A percentile compares a stretch with the other conserved stretches of the same genome.
Conservation (phyloP, 2,329 filamentous ascomycete species). For the Knoxdaviesia proteae region DNA sequence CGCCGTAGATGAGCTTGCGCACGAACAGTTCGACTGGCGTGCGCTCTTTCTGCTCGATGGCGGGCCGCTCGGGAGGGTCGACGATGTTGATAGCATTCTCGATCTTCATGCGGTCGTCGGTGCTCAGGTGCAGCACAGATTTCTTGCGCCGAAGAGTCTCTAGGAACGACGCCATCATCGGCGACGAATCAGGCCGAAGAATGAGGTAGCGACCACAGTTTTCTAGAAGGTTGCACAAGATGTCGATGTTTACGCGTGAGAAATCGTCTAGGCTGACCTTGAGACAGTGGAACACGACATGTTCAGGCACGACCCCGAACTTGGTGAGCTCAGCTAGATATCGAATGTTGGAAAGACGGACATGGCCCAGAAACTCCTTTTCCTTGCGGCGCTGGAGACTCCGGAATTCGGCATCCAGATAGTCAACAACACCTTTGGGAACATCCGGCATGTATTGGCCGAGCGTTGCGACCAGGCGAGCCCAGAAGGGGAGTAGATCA, state of each 20-base stretch:
- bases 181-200: slow-evolving; percentile 78
- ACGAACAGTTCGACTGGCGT: slow-evolving; percentile 86
- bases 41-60: slow-evolving; percentile 90
- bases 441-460: slow-evolving; percentile 88
- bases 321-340: slow-evolving; percentile 95
- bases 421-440: slow-evolving; percentile 74
- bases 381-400: slow-evolving; percentile 92
- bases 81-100: slow-evolving; percentile 98
- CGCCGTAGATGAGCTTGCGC: slow-evolving; percentile 77
- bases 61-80: slow-evolving; percentile 78
- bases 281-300: slow-evolving; percentile 95
- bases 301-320: slow-evolving; percentile 92
- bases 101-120: slow-evolving; percentile 93
- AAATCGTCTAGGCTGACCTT: slow-evolving; percentile 97
- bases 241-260: slow-evolving; percentile 96
- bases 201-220: slow-evolving; percentile 91
- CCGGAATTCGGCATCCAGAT: slow-evolving; percentile 90
- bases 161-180: slow-evolving; percentile 80
- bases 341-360: slow-evolving; percentile 85
- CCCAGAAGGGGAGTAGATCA: slow-evolving; percentile 77
- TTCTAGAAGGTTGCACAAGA: slow-evolving; percentile 86
- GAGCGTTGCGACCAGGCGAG: slow-evolving; percentile 79
- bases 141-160: slow-evolving; percentile 95
- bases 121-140: slow-evolving; percentile 79
- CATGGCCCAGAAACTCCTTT: slow-evolving; percentile 90